These are phyloP conservation scores for Epichloe festucae DNA, from an alignment of 2,329 filamentous ascomycete genomes.

Conservation along the genomic window DNA sequence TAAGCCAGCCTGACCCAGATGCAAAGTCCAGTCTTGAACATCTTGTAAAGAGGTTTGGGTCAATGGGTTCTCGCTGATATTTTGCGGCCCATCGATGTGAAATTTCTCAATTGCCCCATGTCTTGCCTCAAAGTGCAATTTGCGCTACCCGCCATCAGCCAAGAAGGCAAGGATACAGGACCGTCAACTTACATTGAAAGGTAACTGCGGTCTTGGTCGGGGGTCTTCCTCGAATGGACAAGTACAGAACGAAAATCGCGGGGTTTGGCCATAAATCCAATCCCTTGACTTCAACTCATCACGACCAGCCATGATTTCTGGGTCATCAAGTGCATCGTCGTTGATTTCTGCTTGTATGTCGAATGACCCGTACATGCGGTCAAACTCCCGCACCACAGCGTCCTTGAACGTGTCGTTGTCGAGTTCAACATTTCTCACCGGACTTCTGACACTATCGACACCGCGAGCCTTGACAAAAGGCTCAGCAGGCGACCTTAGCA, in stretches of 20 bases:
- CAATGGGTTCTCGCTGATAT: background rate
- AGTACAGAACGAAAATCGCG: constrained; percentile 62
- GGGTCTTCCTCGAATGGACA: constrained; percentile 46
- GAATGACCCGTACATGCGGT: constrained; percentile 44
- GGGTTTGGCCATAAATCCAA: constrained; percentile 81
- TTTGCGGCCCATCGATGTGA: constrained; percentile 11
- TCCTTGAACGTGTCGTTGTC: constrained; percentile 31
- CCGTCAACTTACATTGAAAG: constrained; percentile 27
- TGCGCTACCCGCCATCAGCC: constrained; percentile 12
- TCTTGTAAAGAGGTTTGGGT: constrained; percentile 8
- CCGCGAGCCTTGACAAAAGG: constrained; percentile 68
- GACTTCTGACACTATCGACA: constrained; percentile 81
- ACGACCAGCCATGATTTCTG: constrained; percentile 31
- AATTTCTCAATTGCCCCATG: constrained; percentile 25
- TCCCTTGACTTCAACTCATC: constrained; percentile 38
- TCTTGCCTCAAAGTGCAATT: constrained; percentile 22
- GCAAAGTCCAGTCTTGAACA: constrained; percentile 15
- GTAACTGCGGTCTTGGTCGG: constrained; percentile 37
- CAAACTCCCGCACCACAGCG: constrained; percentile 54
- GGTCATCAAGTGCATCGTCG: constrained; percentile 33
- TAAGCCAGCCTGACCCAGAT: constrained; percentile 15
- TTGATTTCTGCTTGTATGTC: constrained; percentile 30
- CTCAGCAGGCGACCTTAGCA: constrained; percentile 67
- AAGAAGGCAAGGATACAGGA: background rate
- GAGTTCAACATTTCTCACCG: constrained; percentile 65